Base-by-base conservation (phyloP, 305 asterid species). In the Andrographis paniculata region DNA sequence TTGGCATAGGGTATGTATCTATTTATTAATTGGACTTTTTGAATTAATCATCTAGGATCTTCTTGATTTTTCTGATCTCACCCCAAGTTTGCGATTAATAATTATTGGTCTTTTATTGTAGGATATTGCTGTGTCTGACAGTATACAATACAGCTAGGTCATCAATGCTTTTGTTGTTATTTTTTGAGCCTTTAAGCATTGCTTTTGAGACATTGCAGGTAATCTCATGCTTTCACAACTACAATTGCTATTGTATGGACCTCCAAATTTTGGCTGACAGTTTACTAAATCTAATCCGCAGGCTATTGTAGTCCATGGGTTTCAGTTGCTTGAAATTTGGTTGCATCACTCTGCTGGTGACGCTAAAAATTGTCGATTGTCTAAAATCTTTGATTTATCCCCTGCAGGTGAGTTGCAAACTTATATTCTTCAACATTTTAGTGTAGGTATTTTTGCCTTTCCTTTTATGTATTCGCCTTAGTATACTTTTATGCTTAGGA, bases 131-230 rank as follows among this genome's bases (percentile, higher is more conserved):
- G 43, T 80, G 91, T 61, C 56, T 78, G 73, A 52, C 60, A 23
- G 51, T 80, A 45, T 73, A 74, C 69, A 63, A 64, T 47, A 50
- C 71, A 53, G 53, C 70, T 51, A 74, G 65, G 59, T 76, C 94
- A 38, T 59, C 89, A 48, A 62, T 70, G 55, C 61, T 60, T 67
- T 66, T 80, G 71, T 62, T 87, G 63, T 73, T 87, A 58, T 80
- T 83, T 74, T 87, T 87, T 70, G 94, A 87, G 76, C 96, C 96
- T 68, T 73, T 70, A 44, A 80, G 96, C 70, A 78, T 87, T 59
- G 93, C 83, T 69, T 87, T 87, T 67, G 96, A 87, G 81, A 87
- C 94, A 50, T 49, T 49, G 35, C 55, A 49, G 36, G 55, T 40
- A 9, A 52, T 16, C n/a, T n/a, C n/a, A 28, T 49, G 42, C 38